These are phyloP conservation scores for Talaromyces islandicus DNA, from an alignment of 2,329 filamentous ascomycete genomes.

Conservation along the genomic window DNA sequence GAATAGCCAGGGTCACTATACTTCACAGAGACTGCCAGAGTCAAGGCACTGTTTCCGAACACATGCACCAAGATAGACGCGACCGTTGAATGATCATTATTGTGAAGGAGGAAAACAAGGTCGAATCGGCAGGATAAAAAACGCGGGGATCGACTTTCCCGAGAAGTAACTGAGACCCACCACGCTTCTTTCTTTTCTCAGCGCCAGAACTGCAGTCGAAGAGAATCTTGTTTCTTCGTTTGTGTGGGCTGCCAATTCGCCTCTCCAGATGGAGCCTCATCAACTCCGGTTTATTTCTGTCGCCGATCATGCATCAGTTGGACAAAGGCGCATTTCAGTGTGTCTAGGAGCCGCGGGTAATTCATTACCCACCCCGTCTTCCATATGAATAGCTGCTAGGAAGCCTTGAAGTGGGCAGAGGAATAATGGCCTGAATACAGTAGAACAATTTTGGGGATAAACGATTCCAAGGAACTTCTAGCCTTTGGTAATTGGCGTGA, in stretches of 20 bases:
- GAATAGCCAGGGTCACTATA: background rate
- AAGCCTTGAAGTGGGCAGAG: background rate
- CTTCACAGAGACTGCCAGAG: background rate
- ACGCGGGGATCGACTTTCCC: background rate
- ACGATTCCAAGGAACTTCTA: background rate
- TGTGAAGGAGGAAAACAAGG: background rate
- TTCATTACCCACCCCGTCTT: background rate
- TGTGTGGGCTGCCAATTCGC: background rate
- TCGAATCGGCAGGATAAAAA: background rate
- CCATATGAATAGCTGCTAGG: background rate
- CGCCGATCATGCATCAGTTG: background rate
- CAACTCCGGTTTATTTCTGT: background rate
- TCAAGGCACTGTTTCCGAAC: background rate
- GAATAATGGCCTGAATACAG: background rate
- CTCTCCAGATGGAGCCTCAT: background rate
- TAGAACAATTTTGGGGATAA: background rate
- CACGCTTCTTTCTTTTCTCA: background rate
- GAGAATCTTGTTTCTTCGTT: background rate
- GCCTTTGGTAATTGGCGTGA: background rate
- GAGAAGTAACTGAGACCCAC: background rate
- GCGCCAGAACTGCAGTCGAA: background rate
- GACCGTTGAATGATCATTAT: background rate
- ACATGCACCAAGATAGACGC: background rate
- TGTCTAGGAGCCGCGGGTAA: background rate
- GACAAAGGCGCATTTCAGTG: background rate